Base-by-base conservation (phyloP, 108 stramenopile species). In the Epithemia pelagica region DNA sequence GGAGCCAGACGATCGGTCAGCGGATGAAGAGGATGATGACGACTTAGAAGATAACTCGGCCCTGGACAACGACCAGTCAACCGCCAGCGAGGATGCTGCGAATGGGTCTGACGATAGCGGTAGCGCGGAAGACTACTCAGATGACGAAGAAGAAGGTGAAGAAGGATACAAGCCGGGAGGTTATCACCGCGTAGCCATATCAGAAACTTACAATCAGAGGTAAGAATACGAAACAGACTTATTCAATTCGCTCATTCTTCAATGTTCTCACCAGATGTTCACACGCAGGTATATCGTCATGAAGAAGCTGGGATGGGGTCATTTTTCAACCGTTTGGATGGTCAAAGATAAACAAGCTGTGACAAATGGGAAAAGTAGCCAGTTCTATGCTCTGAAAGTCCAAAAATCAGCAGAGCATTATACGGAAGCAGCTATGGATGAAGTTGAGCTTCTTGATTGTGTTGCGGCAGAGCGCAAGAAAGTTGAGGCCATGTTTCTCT, bases 301-400 rank as follows among this genome's bases (percentile, higher is more conserved):
- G 26, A 92, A 96, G 77, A 99, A 99, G 80, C 77, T 99, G 28
- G 98, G 98, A 52, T 99, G 98, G 98, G 98, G 98, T 7, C 98
- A 99, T 80, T 99, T 99, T 79, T 97, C 96, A 63, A 99, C 98
- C 19, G 97, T 97, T 0, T 97, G 97, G 97, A 90, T 93, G 86
- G 92, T 88, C 20, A 89, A 83, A 52, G 91, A 92, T 67, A 70
- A 82, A 22, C 74, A 81, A 54, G 74, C 84, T 23, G 68, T 76
- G 8, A 57, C 67, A 32, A 75, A 59, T 24, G 71, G 75, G 32
- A 62, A 61, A 22, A 58, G 60, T 28, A 69, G 68, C 52, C 77
- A 68, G 5, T 89, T 90, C 74, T 90, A 83, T 30, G 97, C 97
- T 28, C 74, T 97, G 54, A 97, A 99, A 82, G 95, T 99, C 46